A percentile compares a stretch with the other conserved stretches of the same genome.
phyloP scores from a whole-genome alignment of 2,329 filamentous ascomycete genomes.

The Ciborinia camelliae region DNA sequence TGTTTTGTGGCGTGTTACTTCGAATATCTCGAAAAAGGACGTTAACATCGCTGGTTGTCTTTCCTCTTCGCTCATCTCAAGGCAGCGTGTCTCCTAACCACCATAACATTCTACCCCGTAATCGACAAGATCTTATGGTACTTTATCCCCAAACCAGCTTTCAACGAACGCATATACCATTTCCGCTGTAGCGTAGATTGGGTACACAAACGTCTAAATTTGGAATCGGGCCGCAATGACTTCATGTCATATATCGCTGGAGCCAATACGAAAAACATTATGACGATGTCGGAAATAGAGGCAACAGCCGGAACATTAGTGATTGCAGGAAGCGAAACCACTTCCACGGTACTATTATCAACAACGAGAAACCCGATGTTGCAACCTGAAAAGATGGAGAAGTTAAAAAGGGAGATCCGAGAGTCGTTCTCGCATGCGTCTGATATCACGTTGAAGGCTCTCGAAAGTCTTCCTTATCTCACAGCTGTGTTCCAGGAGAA shows the following conservation, averaged over 20 bases:
- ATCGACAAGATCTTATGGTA: not conserved
- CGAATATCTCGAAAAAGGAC: not conserved
- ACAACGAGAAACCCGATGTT: constrained; percentile 29
- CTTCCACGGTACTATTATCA: constrained; percentile 24
- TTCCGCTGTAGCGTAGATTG: not conserved
- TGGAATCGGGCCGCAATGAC: constrained; percentile 35
- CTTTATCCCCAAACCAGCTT: not conserved
- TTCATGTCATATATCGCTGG: constrained; percentile 36
- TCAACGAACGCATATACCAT: not conserved
- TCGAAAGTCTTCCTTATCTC: constrained; percentile 1
- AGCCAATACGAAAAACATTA: constrained; percentile 25
- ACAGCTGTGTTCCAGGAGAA: constrained; percentile 7
- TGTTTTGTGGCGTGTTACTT: too few relatives aligned
- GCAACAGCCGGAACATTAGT: constrained; percentile 16
- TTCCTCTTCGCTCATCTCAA: not conserved
- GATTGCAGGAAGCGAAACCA: constrained; percentile 22
- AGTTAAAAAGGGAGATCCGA: constrained; percentile 42
- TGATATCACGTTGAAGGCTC: constrained; percentile 39
- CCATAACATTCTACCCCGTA: not conserved
- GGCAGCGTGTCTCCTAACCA: not conserved
- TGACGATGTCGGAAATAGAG: constrained; percentile 18
- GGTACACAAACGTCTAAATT: constrained; percentile 8
- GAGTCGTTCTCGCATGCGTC: constrained; percentile 38
- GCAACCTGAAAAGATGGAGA: constrained; percentile 36
- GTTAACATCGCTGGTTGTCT: not conserved